Conservation (phyloP, 2,329 filamentous ascomycete genomes). For the Didymella exigua region DNA sequence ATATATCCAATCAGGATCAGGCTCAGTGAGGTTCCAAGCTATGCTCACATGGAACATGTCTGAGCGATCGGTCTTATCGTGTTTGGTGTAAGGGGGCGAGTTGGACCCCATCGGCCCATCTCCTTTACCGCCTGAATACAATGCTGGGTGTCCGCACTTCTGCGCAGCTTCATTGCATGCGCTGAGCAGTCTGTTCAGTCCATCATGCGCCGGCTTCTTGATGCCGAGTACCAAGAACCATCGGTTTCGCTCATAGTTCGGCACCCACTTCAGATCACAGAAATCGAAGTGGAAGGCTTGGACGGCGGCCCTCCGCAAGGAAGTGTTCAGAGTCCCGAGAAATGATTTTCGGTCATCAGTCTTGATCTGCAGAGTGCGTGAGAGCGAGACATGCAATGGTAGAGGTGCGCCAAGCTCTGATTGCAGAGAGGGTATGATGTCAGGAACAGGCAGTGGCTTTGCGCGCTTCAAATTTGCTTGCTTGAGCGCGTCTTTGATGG, state of each 20-base stretch:
- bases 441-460: constrained; percentile 35
- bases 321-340: constrained; percentile 60
- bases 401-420: constrained; percentile 78
- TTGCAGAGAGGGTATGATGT: constrained; percentile 71
- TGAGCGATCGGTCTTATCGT: constrained; percentile 50
- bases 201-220: constrained; percentile 38
- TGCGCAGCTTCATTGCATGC: constrained; percentile 69
- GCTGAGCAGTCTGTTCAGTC: constrained; percentile 61
- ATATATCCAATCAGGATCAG: constrained; percentile 31
- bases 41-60: constrained; percentile 85
- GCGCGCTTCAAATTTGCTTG: constrained; percentile 25
- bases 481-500: constrained; percentile 29
- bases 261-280: constrained; percentile 65
- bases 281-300: constrained; percentile 58
- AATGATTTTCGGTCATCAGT: constrained; percentile 76
- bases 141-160: constrained; percentile 67
- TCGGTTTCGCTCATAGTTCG: constrained; percentile 70
- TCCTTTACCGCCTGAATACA: constrained; percentile 63
- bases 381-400: constrained; percentile 90
- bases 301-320: constrained; percentile 50
- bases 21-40: constrained; percentile 68
- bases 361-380: constrained; percentile 75
- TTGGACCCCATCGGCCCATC: constrained; percentile 37
- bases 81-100: constrained; percentile 9
- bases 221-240: constrained; percentile 84